phyloP scores from a whole-genome alignment of 169 alveolate genomes.

The Theileria annulata region DNA sequence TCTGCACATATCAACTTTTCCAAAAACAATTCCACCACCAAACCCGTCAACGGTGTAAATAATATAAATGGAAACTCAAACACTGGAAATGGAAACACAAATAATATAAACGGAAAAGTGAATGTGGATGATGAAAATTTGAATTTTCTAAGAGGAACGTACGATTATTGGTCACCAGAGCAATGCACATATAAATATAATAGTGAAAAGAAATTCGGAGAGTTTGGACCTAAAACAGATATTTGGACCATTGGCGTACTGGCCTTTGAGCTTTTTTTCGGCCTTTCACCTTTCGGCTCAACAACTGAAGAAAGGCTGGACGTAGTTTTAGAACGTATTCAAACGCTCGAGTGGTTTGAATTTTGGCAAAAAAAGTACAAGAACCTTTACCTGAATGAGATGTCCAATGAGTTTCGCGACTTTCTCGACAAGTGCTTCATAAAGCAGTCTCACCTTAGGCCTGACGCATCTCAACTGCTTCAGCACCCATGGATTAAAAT shows the following conservation, averaged over 20 bases:
- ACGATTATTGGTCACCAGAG: slow-evolving; percentile 82
- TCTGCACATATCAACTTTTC: slow-evolving; percentile 78
- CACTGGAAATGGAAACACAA: slow-evolving; percentile 59
- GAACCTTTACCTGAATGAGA: slow-evolving; percentile 40
- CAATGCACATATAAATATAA: slow-evolving; percentile 77
- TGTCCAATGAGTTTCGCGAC: slow-evolving; percentile 66
- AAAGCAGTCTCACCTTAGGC: slow-evolving; percentile 70
- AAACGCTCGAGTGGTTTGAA: slow-evolving; percentile 67
- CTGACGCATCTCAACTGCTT: slow-evolving; percentile 66
- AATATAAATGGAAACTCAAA: slow-evolving; percentile 40
- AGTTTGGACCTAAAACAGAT: slow-evolving; percentile 81
- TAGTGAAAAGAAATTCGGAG: slow-evolving; percentile 68
- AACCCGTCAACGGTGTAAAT: too few relatives aligned
- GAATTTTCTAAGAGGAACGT: slow-evolving; percentile 64
- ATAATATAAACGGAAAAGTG: slow-evolving; percentile 23
- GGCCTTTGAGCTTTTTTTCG: slow-evolving; percentile 79
- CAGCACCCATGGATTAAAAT: slow-evolving; percentile 73
- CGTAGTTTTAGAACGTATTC: slow-evolving; percentile 68
- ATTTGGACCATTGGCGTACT: slow-evolving; percentile 83
- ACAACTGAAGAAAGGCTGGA: slow-evolving; percentile 71
- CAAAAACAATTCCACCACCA: too few relatives aligned
- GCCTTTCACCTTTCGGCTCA: slow-evolving; percentile 78
- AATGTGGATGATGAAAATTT: slow-evolving; percentile 63
- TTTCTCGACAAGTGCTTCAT: slow-evolving; percentile 73
- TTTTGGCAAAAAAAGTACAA: slow-evolving; percentile 53